Percentiles rank a stretch among this genome's conserved stretches.
Conservation (phyloP, 805 yeast genomes). For the Saturnispora kantuleensis region DNA sequence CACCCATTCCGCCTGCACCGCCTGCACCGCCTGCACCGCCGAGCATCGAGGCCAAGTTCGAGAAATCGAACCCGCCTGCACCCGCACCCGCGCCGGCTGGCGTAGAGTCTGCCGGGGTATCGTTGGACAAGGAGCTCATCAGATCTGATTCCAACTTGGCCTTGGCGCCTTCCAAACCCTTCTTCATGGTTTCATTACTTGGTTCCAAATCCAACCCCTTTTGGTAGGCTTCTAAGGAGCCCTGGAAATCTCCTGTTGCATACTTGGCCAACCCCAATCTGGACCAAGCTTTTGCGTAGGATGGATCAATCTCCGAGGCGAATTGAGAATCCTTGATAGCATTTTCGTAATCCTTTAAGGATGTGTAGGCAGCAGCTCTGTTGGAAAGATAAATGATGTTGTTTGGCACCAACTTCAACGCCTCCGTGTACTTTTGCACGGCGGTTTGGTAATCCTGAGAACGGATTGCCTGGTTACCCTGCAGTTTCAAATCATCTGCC, state of each 20-base stretch:
- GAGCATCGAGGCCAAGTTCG: constrained; percentile 47
- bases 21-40: constrained; percentile 28
- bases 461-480: constrained; percentile 89
- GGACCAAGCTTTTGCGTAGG: constrained; percentile 86
- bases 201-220: constrained; percentile 80
- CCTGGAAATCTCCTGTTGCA: constrained; percentile 89
- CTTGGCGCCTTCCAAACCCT: constrained; percentile 91
- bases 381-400: constrained; percentile 85
- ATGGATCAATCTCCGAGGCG: constrained; percentile 71
- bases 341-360: constrained; percentile 57
- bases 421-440: constrained; percentile 67
- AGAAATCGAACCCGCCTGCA: constrained; percentile 47
- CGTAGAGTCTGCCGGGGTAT: constrained; percentile 17
- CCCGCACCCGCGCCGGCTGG: constrained; percentile 22
- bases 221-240: constrained; percentile 83
- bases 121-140: constrained; percentile 31
- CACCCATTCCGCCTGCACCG: constrained; percentile 63
- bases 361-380: constrained; percentile 94
- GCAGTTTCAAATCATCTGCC: constrained; percentile 78
- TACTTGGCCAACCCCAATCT: constrained; percentile 90
- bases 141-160: constrained; percentile 73
- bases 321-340: constrained; percentile 79
- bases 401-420: constrained; percentile 56
- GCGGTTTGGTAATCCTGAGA: constrained; percentile 62
- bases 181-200: constrained; percentile 82